Conservation (phyloP, 768 basidiomycete genomes). For the Termitomyces sp. region DNA sequence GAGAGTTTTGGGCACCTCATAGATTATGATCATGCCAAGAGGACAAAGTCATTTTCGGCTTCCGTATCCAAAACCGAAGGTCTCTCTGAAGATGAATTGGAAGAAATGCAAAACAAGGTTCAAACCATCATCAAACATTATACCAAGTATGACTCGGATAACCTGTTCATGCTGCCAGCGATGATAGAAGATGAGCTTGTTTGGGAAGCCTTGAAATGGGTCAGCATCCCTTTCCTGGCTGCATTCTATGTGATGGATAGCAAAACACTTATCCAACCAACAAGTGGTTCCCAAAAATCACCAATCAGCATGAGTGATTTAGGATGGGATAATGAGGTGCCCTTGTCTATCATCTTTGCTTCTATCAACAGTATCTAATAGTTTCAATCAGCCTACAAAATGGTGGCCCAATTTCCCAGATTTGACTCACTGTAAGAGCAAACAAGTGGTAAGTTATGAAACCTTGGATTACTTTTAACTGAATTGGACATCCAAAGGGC, state of each 20-base stretch:
- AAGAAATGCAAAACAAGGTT: neutral
- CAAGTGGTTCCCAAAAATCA: neutral
- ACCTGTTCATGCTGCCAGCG: neutral
- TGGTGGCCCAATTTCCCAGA: neutral
- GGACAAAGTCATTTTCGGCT: neutral
- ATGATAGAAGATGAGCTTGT: neutral
- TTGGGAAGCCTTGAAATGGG: neutral
- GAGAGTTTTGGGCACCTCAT: neutral
- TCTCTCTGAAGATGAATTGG: neutral
- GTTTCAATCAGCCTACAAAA: neutral
- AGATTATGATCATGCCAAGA: neutral
- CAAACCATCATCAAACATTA: neutral
- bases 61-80: neutral
- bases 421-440: neutral
- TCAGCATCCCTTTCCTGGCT: neutral
- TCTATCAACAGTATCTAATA: neutral
- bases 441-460: neutral
- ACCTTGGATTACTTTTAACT: neutral
- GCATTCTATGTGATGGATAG: neutral
- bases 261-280: neutral
- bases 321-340: neutral
- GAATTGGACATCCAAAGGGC: neutral
- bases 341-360: neutral
- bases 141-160: no score
- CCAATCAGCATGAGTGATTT: neutral